Evolutionary conservation across 208 protist genomes (phyloP), one percentile per base, ranked within the genome.

Genomic region (Wallacemonas rigidus): DNA sequence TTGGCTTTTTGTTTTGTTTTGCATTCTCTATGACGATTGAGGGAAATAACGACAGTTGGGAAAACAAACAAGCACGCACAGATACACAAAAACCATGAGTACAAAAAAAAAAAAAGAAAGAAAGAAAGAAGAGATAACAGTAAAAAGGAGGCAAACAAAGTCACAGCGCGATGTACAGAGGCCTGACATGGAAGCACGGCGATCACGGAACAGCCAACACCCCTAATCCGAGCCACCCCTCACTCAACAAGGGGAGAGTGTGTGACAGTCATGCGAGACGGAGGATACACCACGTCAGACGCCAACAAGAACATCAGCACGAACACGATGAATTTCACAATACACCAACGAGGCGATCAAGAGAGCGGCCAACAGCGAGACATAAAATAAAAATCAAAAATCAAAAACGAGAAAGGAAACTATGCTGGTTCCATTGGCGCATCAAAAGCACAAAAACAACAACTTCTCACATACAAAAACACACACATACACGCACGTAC

Each of bases 331-430:
- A 26, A 26, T 26, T 26, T 26, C 26, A 26, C 26, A 26, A 61
- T 15, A 26, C 38, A 61, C n/a, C 6, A 36, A 62, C 14, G 48
- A 58, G 67, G 62, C 8, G 58, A 45, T 41, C 4, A 12, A 14
- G 14, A 54, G 54, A 56, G 45, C 14, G 17, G 44, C 2, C 56
- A 8, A 47, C 14, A 50, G 15, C 5, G 48, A 7, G 41, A n/a
- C 40, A 38, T n/a, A 51, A 48, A 50, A 69, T 1, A 77, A 64
- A 67, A 69, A 75, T n/a, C 67, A 54, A 60, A 56, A 68, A 43
- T 54, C 14, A 67, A 48, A 43, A 41, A 81, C 45, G 45, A 63
- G 38, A 60, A 69, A 35, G 60, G 44, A 14, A 64, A 64, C 58
- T 64, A 64, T 64, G 58, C 12, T 56, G 51, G 51, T 56, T 56